These are phyloP conservation scores for Aspergillus bertholletiae DNA, from an alignment of 495 filamentous ascomycete genomes.

Conservation along the genomic window DNA sequence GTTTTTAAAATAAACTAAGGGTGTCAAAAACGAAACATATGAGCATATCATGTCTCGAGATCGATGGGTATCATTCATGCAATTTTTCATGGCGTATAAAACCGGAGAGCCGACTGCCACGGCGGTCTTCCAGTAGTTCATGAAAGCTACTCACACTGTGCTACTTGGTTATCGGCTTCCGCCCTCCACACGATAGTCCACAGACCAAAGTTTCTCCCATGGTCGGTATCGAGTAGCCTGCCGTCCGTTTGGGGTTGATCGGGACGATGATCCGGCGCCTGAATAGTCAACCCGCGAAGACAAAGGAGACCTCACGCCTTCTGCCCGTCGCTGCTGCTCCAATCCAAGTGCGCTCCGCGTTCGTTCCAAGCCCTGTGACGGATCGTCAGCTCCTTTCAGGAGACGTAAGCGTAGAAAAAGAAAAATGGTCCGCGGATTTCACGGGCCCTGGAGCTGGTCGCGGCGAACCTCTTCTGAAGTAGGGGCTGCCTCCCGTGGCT, in stretches of 20 bases:
- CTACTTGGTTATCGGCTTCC: slow-evolving; percentile 12
- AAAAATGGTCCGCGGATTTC: slow-evolving; percentile 20
- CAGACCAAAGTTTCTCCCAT: slow-evolving; percentile 52
- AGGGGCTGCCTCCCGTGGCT: slow-evolving; percentile 32
- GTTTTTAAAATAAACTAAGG: background rate
- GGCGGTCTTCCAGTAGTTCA: no score
- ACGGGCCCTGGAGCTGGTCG: slow-evolving; percentile 44
- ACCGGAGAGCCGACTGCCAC: no score
- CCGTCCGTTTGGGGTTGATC: slow-evolving; percentile 21
- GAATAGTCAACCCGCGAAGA: slow-evolving; percentile 12
- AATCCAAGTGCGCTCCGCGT: background rate
- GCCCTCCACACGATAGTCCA: slow-evolving; percentile 47
- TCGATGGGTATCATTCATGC: slow-evolving; percentile 29
- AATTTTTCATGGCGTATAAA: slow-evolving; percentile 9
- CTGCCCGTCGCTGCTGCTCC: slow-evolving; percentile 3
- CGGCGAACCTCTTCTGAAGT: slow-evolving; percentile 51
- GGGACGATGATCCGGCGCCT: slow-evolving; percentile 11
- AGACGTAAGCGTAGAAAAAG: slow-evolving; percentile 8
- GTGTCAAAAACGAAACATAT: slow-evolving; percentile 5
- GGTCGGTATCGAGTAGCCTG: slow-evolving; percentile 30
- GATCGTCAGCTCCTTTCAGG: slow-evolving; percentile 20
- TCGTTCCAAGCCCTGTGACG: slow-evolving; percentile 18
- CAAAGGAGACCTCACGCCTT: slow-evolving; percentile 9
- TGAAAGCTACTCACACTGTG: background rate
- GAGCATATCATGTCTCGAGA: slow-evolving; percentile 14